A percentile compares a stretch with the other conserved stretches of the same genome.
These are phyloP conservation scores for Haplographium delicatum DNA, from an alignment of 495 filamentous ascomycete genomes.

Conservation along the genomic window DNA sequence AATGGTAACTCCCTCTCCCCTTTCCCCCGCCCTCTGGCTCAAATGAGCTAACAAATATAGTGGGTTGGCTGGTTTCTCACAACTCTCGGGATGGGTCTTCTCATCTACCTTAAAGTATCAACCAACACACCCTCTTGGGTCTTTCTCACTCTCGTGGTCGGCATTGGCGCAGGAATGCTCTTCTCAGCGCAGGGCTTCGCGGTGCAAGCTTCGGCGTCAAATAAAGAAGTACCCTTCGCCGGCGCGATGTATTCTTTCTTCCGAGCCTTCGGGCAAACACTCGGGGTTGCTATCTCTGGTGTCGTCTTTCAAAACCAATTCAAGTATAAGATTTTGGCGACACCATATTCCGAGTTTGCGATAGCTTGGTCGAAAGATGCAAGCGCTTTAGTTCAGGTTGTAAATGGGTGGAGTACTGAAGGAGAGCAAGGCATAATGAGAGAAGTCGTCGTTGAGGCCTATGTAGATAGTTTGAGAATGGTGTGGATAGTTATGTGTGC, in stretches of 20 bases:
- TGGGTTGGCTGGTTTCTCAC: conserved; percentile 49
- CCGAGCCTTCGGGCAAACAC: conserved; percentile 48
- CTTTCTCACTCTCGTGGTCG: conserved; percentile 46
- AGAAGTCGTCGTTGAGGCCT: conserved; percentile 42
- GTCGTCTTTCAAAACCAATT: conserved; percentile 57
- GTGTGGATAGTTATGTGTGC: conserved; percentile 49
- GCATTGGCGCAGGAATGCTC: conserved; percentile 50
- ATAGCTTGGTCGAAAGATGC: conserved; percentile 48
- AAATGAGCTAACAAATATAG: no score
- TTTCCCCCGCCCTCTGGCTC: no score
- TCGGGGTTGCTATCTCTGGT: conserved; percentile 46
- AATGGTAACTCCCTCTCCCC: conserved; percentile 21
- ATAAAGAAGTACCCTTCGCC: conserved; percentile 49
- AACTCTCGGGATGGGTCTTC: conserved; percentile 40
- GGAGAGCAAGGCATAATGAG: conserved; percentile 28
- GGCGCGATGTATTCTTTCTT: conserved; percentile 55
- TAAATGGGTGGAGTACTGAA: conserved; percentile 46
- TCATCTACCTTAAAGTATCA: conserved; percentile 41
- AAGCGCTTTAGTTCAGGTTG: conserved; percentile 51
- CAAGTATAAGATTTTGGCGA: conserved; percentile 37
- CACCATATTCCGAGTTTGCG: conserved; percentile 38
- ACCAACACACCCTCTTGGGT: conserved; percentile 45
- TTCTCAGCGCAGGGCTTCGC: conserved; percentile 43
- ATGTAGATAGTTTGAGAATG: conserved; percentile 50
- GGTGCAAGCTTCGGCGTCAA: conserved; percentile 37